Conservation (phyloP, 2,329 filamentous ascomycete species). For the Parastagonospora avenae region DNA sequence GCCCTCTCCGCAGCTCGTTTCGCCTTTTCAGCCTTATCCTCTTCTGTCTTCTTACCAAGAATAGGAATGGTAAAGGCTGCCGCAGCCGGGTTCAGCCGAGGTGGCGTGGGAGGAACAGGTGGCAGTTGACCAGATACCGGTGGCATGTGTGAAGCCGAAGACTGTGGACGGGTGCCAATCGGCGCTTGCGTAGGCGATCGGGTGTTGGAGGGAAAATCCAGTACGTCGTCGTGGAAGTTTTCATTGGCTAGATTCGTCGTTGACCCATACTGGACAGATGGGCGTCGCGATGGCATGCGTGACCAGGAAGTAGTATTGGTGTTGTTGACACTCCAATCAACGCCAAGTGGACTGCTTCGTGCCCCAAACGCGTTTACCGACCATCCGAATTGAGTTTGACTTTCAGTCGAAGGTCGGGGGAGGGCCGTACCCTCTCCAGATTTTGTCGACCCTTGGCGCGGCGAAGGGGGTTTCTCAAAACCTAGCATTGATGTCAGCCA, state of each 20-base stretch:
- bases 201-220: conserved; percentile 55
- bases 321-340: conserved; percentile 49
- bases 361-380: conserved; percentile 45
- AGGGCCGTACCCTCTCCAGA: conserved; percentile 52
- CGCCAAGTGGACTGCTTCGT: conserved; percentile 48
- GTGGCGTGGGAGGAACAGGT: conserved; percentile 54
- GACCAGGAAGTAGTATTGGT: conserved; percentile 64
- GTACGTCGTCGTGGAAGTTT: conserved; percentile 55
- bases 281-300: conserved; percentile 76
- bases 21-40: conserved; percentile 41
- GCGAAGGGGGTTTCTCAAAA: conserved; percentile 52
- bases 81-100: conserved; percentile 79
- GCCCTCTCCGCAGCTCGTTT: conserved; percentile 38
- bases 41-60: conserved; percentile 37
- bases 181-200: conserved; percentile 63
- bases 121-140: conserved; percentile 23
- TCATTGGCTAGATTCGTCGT: conserved; percentile 66
- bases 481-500: conserved; percentile 53
- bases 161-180: conserved; percentile 79
- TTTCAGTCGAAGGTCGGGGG: conserved; percentile 47
- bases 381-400: conserved; percentile 47
- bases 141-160: conserved; percentile 56
- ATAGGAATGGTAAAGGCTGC: conserved; percentile 73
- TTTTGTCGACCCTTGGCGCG: conserved; percentile 71
- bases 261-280: conserved; percentile 78